Evolutionary conservation across 2,329 filamentous ascomycete species (phyloP).

Genomic region (Scolecobasidium constrictum): DNA sequence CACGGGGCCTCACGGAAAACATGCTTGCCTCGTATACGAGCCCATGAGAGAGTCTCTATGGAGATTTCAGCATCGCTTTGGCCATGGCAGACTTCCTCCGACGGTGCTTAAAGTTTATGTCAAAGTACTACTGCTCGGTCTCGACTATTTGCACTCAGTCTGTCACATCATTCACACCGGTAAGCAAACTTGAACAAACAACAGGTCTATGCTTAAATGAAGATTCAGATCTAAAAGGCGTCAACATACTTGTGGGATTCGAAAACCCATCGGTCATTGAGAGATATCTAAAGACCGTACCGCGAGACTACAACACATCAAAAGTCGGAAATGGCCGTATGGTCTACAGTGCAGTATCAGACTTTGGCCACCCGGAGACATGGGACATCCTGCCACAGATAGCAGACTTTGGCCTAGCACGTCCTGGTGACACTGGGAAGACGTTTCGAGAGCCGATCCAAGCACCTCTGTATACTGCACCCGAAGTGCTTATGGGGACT

Average conservation of each 20-base stretch:
- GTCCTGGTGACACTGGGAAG: slow-evolving; percentile 6
- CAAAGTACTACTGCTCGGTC: slow-evolving; percentile 25
- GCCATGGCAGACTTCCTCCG: too few species aligned
- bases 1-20: slow-evolving; percentile 18
- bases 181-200: slow-evolving; percentile 13
- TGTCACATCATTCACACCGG: slow-evolving; percentile 32
- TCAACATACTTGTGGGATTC: slow-evolving; percentile 14
- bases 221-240: slow-evolving; percentile 11
- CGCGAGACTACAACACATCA: slow-evolving; percentile 14
- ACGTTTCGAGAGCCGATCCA: slow-evolving; percentile 11
- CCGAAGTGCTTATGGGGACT: slow-evolving; percentile 14
- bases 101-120: slow-evolving; percentile 23
- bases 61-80: too few species aligned
- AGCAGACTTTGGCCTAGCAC: slow-evolving; percentile 20
- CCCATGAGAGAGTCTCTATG: slow-evolving; percentile 29
- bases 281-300: slow-evolving; percentile 7
- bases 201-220: background rate
- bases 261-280: slow-evolving; percentile 15
- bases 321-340: slow-evolving; percentile 11
- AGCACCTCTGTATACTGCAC: slow-evolving; percentile 14
- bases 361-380: slow-evolving; percentile 15
- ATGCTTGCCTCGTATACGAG: slow-evolving; percentile 28
- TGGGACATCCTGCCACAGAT: slow-evolving; percentile 10
- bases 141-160: slow-evolving; percentile 32
- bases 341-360: slow-evolving; percentile 19